Conservation (phyloP, 2,329 filamentous ascomycete species). For the Thielaviopsis punctulata region DNA sequence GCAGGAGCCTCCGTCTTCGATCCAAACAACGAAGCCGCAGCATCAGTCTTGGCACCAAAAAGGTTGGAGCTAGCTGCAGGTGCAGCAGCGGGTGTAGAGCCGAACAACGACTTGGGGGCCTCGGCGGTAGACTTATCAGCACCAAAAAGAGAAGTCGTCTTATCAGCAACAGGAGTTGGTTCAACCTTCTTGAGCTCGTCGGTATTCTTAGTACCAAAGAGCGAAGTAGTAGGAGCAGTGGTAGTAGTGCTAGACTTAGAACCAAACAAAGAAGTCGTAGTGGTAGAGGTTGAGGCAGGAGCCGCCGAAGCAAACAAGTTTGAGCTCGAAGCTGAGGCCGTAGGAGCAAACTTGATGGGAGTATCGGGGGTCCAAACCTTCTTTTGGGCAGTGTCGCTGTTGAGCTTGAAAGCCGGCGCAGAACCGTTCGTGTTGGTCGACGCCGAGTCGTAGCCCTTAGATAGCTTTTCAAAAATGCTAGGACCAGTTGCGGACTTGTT, state of each 20-base stretch:
- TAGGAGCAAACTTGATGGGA: conserved; percentile 37
- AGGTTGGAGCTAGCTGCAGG: neutral
- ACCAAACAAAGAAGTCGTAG: conserved; percentile 14
- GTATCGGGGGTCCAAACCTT: conserved; percentile 32
- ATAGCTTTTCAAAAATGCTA: conserved; percentile 39
- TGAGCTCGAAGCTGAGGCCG: conserved; percentile 14
- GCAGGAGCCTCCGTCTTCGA: conserved; percentile 10
- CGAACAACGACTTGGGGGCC: conserved; percentile 10
- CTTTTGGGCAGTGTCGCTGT: conserved; percentile 22
- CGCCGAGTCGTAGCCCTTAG: conserved; percentile 31
- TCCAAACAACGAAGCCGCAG: neutral
- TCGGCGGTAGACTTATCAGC: conserved; percentile 6
- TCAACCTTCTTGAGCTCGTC: conserved; percentile 5
- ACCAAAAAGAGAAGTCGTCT: conserved; percentile 13
- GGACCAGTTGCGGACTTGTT: neutral
- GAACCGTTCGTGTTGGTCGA: conserved; percentile 28
- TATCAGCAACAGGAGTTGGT: neutral
- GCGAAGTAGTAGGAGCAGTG: conserved; percentile 22
- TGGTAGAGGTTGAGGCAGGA: conserved; percentile 16
- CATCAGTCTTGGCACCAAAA: neutral
- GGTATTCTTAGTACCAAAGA: conserved; percentile 22
- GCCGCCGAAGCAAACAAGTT: conserved; percentile 12
- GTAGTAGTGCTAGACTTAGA: conserved; percentile 19
- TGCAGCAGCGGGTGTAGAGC: neutral
- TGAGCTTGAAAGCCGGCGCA: conserved; percentile 1